These are phyloP conservation scores for Hsuehochloa calcarea DNA, from an alignment of 176 grass and related monocot species.

Conservation along the genomic window DNA sequence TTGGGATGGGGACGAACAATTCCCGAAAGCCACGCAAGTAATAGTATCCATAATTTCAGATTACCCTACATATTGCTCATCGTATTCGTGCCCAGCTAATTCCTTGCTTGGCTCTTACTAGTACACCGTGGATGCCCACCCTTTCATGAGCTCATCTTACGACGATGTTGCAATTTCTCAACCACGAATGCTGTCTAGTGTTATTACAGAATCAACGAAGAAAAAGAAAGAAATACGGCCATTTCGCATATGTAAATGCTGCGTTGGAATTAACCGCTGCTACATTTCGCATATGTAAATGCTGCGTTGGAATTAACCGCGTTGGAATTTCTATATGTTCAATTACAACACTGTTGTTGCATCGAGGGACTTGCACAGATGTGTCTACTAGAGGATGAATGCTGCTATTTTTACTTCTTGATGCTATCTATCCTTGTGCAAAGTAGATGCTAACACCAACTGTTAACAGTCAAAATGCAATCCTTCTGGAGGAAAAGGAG, in stretches of 20 bases:
- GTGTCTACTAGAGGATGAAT: not conserved
- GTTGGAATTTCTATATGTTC: not conserved
- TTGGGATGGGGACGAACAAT: not conserved
- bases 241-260: not conserved
- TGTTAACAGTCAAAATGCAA: slow-evolving; percentile 67
- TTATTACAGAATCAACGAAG: not conserved
- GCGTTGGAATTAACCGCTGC: not conserved
- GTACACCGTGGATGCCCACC: not conserved
- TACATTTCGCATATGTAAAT: not conserved
- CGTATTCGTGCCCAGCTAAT: not conserved
- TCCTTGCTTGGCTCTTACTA: not conserved
- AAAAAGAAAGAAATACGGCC: not conserved
- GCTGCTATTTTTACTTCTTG: slow-evolving; percentile 4
- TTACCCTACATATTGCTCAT: not conserved
- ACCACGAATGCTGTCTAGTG: not conserved
- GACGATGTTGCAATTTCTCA: not conserved
- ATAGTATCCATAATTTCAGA: not conserved
- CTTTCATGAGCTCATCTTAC: not conserved
- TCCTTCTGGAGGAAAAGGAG: slow-evolving; percentile 80
- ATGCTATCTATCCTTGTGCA: not conserved
- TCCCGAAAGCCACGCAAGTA: not conserved
- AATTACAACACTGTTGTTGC: not conserved
- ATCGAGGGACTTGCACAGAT: not conserved
- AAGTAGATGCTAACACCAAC: not conserved
- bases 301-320: not conserved